phyloP scores from a whole-genome alignment of 2,329 filamentous ascomycete genomes.

The Fusarium circinatum region DNA sequence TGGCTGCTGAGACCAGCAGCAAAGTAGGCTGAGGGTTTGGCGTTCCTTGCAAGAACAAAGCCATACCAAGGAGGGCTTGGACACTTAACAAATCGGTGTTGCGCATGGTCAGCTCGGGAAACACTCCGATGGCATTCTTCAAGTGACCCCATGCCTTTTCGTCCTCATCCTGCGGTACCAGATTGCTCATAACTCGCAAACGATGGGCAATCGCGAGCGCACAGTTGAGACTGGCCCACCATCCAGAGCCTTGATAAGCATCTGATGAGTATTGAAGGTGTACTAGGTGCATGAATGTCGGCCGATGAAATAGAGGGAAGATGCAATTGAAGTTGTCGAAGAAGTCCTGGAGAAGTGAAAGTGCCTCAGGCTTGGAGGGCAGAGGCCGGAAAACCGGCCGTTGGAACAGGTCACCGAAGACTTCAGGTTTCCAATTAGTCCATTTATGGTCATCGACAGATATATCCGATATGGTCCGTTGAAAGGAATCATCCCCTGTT shows the following conservation, averaged over 20 bases:
- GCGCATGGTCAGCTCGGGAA: conserved; percentile 92
- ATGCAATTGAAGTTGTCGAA: conserved; percentile 99
- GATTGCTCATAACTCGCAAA: conserved; percentile 92
- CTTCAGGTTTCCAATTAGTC: conserved; percentile 98
- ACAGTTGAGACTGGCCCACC: conserved; percentile 98
- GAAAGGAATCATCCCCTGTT: conserved; percentile 94
- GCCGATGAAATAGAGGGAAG: conserved; percentile 96
- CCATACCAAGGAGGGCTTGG: conserved; percentile 92
- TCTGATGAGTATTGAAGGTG: conserved; percentile 93
- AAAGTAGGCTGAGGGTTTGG: conserved; percentile 96
- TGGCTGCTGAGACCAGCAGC: conserved; percentile 88
- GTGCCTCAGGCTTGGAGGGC: conserved; percentile 85
- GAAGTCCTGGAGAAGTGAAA: conserved; percentile 90
- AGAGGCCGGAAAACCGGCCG: conserved; percentile 84
- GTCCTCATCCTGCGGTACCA: conserved; percentile 90
- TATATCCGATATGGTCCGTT: conserved; percentile 92
- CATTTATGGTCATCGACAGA: conserved; percentile 94
- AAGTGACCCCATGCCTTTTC: conserved; percentile 94
- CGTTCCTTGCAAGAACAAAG: conserved; percentile 93
- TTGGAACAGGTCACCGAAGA: conserved; percentile 92
- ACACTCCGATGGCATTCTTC: conserved; percentile 95
- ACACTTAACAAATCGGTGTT: conserved; percentile 96
- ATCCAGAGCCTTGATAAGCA: conserved; percentile 93
- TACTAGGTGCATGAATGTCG: conserved; percentile 97
- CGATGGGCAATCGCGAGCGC: conserved; percentile 93